Percentiles rank a stretch among this genome's conserved stretches.
phyloP scores from a whole-genome alignment of 2,329 filamentous ascomycete species.

The Colletotrichum sp. region DNA sequence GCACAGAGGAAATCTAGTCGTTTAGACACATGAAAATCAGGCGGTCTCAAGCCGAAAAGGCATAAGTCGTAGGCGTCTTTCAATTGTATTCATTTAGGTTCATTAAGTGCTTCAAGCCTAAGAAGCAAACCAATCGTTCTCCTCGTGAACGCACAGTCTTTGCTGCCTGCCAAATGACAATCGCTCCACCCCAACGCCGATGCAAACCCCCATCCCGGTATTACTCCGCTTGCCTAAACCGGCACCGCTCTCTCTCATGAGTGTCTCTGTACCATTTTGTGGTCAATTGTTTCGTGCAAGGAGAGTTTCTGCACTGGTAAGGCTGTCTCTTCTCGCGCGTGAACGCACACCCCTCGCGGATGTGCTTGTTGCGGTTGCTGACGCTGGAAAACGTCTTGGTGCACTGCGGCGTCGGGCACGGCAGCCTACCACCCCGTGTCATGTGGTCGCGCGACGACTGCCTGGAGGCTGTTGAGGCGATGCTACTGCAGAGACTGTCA shows the following conservation, averaged over 20 bases:
- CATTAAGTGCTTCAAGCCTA: neutral
- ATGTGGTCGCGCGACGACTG: neutral
- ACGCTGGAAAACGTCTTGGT: slow-evolving; percentile 32
- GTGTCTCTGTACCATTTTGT: slow-evolving; percentile 32
- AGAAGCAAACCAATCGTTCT: neutral
- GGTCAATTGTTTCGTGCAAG: slow-evolving; percentile 28
- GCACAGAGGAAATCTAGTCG: too few relatives aligned
- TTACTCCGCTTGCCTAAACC: slow-evolving; percentile 13
- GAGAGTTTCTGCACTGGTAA: slow-evolving; percentile 28
- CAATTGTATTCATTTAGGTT: neutral
- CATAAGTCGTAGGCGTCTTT: too few relatives aligned
- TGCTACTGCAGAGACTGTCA: neutral
- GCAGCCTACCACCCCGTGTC: neutral
- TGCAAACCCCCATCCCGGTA: neutral
- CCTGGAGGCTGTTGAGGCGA: neutral
- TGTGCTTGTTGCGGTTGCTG: slow-evolving; percentile 37
- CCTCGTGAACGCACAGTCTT: neutral
- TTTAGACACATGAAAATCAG: too few relatives aligned
- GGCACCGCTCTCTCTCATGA: slow-evolving; percentile 32
- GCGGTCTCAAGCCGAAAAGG: too few relatives aligned
- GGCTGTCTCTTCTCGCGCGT: slow-evolving; percentile 22
- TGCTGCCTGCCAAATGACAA: neutral
- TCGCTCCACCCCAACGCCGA: neutral
- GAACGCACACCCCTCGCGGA: slow-evolving; percentile 30
- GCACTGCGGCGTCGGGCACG: slow-evolving; percentile 25